Base-by-base conservation (phyloP, 108 stramenopile genomes). In the Bacterosira constricta region DNA sequence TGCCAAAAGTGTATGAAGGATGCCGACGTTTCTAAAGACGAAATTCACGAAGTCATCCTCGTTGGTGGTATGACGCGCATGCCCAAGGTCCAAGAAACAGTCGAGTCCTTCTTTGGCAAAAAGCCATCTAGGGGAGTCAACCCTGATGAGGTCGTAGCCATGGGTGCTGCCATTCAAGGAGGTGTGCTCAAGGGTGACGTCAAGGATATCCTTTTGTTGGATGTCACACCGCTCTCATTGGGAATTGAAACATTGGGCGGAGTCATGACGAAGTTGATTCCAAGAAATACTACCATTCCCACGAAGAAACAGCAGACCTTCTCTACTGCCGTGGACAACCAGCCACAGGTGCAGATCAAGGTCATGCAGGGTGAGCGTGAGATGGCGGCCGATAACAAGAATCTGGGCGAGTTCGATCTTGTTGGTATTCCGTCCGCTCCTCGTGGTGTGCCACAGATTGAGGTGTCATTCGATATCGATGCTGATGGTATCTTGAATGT, bases 21-120 rank as follows among this genome's bases (percentile, higher is more conserved):
- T 85, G 96, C 98, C 52, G 96, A 96, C 77, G 72, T 98, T 12
- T 63, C 75, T 63, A 98, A 95, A 72, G 72, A 68, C 13, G 97
- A 98, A 50, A 90, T 99, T 47, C 89, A 98, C 62, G 99, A 99
- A 71, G 96, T 99, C 57, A 95, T 99, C 52, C 86, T 99, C 21
- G 99, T 99, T 9, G 99, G 99, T 56, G 99, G 99, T 73, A 99
- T 99, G 98, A 97, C 97, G 31, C 96, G 99, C 49, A 99, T 99
- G 98, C 99, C 99, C 30, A 98, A 99, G 90, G 99, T 99, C 6
- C 97, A 98, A 82, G 85, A 88, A 12, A 96, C 93, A 21, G 98
- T 99, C 23, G 97, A 98, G 85, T 81, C 90, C 55, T 98, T 98
- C 85, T 99, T 99, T 73, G 97, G 97, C 17, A 91, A 89, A 68